These are phyloP conservation scores for Candida oleophila DNA, from an alignment of 805 yeast genomes.

Conservation along the genomic window DNA sequence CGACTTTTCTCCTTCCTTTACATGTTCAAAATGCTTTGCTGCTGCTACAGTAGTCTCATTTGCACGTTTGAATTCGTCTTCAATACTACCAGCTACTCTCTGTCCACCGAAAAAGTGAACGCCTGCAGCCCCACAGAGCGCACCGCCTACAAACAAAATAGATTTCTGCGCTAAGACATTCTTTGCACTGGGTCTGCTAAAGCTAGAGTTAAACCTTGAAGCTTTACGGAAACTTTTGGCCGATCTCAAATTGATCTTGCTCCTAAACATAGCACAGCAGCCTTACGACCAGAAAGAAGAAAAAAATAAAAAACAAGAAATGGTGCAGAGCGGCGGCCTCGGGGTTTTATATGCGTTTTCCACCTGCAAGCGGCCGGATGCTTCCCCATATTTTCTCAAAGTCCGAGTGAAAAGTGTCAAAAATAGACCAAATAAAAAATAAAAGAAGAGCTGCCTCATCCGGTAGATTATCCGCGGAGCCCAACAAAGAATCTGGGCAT, in stretches of 20 bases:
- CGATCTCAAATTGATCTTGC: neutral
- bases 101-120: neutral
- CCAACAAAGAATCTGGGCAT: too few species aligned
- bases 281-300: too few species aligned
- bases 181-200: neutral
- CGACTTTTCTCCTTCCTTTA: neutral
- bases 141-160: neutral
- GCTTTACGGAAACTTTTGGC: neutral
- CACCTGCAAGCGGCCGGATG: neutral
- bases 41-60: neutral
- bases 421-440: neutral
- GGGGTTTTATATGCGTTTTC: too few species aligned
- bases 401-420: neutral
- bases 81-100: neutral
- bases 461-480: too few species aligned
- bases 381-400: neutral
- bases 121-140: neutral
- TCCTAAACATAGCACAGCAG: neutral
- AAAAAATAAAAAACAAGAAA: too few species aligned
- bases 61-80: neutral
- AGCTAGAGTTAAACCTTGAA: neutral
- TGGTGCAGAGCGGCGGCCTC: too few species aligned
- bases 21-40: neutral
- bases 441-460: neutral
- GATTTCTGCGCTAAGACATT: neutral